phyloP scores from a whole-genome alignment of 495 filamentous ascomycete species.

The Cenococcum geophilum region DNA sequence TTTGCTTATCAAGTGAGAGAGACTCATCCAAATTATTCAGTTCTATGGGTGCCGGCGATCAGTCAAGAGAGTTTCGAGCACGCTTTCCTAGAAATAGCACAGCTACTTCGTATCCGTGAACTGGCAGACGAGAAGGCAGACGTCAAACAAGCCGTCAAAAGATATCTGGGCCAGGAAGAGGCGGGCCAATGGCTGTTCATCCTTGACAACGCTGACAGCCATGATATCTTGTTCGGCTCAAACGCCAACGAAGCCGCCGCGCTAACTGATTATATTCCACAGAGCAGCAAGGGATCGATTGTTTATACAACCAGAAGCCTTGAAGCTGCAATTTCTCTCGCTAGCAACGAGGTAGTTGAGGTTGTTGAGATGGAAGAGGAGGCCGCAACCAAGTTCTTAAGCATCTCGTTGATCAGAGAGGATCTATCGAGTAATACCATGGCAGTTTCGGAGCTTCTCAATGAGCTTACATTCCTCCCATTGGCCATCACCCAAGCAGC shows the following conservation, averaged over 20 bases:
- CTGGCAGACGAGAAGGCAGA: slow-evolving; percentile 8
- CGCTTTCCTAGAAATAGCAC: background rate
- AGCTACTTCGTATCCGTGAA: background rate
- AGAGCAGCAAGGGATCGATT: slow-evolving; percentile 16
- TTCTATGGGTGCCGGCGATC: slow-evolving; percentile 1
- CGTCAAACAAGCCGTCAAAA: slow-evolving; percentile 7
- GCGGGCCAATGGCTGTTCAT: slow-evolving; percentile 15
- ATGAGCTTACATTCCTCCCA: slow-evolving; percentile 24
- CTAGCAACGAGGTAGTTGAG: background rate
- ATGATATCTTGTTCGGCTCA: slow-evolving; percentile 2
- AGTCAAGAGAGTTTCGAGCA: slow-evolving; percentile 2
- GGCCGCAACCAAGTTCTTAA: background rate
- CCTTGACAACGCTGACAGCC: slow-evolving; percentile 28
- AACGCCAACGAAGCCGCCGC: background rate
- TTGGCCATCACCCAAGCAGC: slow-evolving; percentile 31
- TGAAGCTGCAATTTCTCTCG: slow-evolving; percentile 12
- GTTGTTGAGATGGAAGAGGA: background rate
- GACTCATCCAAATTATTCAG: background rate
- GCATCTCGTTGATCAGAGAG: background rate
- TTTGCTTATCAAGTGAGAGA: background rate
- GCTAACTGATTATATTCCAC: slow-evolving; percentile 18
- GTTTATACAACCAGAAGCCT: slow-evolving; percentile 24
- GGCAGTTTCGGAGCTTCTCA: background rate
- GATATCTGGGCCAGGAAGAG: background rate
- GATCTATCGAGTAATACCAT: background rate